Evolutionary conservation across 805 yeast species (phyloP), one percentile per base, ranked within the genome.

Genomic region (Metschnikowia borealis): DNA sequence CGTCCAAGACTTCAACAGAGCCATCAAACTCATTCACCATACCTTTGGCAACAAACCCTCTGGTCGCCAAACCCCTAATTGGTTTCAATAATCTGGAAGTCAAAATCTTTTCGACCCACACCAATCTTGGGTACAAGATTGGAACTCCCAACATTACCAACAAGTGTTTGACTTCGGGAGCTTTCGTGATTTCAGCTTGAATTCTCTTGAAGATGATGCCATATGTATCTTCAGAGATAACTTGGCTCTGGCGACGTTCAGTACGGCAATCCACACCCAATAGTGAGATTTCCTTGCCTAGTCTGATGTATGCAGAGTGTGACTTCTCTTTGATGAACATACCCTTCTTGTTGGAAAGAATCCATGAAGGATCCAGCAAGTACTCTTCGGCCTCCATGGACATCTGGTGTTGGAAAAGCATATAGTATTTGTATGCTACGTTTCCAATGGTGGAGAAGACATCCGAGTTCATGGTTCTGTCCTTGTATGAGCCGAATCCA

Each of bases 21-120:
- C 97, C 97, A 64, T 91, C 97, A 62, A 91, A 92, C 58, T 88
- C 94, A 63, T 94, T 92, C 23, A 89, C 89, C 33, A 92, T 68
- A 0, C 96, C 95, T 52, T 78, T 76, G 44, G 83, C 79, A 38
- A 87, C 67, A 23, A 67, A 47, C 2, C 90, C 89, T 50, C 77
- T 78, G 49, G 79, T 74, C 2, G 92, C 81, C 55, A 76, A 56
- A 34, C 65, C 76, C 61, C 84, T 82, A 5, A 88, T 49, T 1
- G 96, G 97, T 6, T 71, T 73, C 49, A 92, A 69, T 2, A 56
- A 34, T 65, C 71, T 45, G 23, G 90, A 83, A 6, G 83, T 78
- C 62, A 92, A 78, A 23, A 92, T 56, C 63, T 79, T 75, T 69
- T 94, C 98, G 33, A 89, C 74, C 92, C 96, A 88, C 2, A 91